phyloP scores from a whole-genome alignment of 2,329 filamentous ascomycete species.

The Magnaporthiopsis incrustans region DNA sequence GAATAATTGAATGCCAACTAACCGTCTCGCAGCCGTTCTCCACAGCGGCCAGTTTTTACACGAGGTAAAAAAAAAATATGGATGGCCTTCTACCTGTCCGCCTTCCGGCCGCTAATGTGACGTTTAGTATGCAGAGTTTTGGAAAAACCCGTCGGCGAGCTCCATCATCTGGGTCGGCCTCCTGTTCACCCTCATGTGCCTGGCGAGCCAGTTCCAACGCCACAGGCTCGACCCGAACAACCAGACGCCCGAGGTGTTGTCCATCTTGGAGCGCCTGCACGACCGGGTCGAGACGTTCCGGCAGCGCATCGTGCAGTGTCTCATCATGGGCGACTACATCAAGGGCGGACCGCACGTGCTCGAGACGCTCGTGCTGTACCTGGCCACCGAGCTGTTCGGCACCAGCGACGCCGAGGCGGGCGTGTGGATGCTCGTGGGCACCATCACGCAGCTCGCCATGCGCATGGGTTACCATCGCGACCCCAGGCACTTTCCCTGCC shows the following conservation, averaged over 20 bases:
- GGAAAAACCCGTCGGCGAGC: slow-evolving; percentile 15
- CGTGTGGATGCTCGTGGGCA: slow-evolving; percentile 20
- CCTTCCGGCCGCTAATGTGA: no score
- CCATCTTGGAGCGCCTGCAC: slow-evolving; percentile 10
- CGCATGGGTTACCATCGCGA: slow-evolving; percentile 41
- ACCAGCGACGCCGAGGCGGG: slow-evolving; percentile 17
- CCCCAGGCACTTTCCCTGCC: slow-evolving; percentile 29
- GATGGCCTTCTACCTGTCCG: no score
- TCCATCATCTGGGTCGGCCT: slow-evolving; percentile 22
- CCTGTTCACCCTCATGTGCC: slow-evolving; percentile 21
- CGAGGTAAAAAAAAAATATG: no score
- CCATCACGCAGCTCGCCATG: slow-evolving; percentile 20
- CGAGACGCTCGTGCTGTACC: slow-evolving; percentile 21
- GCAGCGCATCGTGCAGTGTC: slow-evolving; percentile 19
- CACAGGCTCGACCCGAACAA: slow-evolving; percentile 17
- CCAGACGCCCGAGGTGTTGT: slow-evolving; percentile 14
- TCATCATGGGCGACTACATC: slow-evolving; percentile 23
- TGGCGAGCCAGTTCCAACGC: slow-evolving; percentile 17
- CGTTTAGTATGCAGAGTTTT: slow-evolving; percentile 21
- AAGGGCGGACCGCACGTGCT: slow-evolving; percentile 19
- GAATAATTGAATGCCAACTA: no score
- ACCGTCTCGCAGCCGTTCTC: no score
- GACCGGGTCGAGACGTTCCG: slow-evolving; percentile 17
- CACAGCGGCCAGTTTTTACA: no score
- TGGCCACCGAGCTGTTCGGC: slow-evolving; percentile 20